A percentile compares a stretch with the other conserved stretches of the same genome.
phyloP scores from a whole-genome alignment of 2,329 filamentous ascomycete genomes.

The Lachnellula cervina region DNA sequence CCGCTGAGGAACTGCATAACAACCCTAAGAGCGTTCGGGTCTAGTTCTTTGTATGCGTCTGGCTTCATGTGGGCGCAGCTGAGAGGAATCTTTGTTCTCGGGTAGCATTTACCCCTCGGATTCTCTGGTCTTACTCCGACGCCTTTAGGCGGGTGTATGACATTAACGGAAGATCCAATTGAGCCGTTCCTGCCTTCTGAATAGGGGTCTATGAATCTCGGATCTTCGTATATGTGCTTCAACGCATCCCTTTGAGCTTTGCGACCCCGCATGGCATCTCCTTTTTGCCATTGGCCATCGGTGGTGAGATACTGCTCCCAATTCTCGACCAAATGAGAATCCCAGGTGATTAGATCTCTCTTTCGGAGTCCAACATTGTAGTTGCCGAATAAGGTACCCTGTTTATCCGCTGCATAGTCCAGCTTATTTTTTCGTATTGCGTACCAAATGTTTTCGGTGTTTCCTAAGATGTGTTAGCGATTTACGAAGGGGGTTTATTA shows the following conservation, averaged over 20 bases:
- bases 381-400: not conserved
- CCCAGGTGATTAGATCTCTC: not conserved
- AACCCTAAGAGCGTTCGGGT: not conserved
- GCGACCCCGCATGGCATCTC: not conserved
- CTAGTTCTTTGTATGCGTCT: not conserved
- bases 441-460: not conserved
- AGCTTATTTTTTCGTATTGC: not conserved
- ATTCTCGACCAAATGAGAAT: not conserved
- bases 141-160: not conserved
- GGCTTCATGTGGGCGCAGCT: not conserved
- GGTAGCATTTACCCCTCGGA: not conserved
- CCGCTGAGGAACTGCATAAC: not conserved
- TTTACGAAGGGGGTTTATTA: no score
- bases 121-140: not conserved
- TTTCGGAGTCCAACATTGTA: not conserved
- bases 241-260: not conserved
- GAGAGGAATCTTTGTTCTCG: not conserved
- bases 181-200: not conserved
- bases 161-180: not conserved
- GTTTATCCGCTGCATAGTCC: not conserved
- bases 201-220: not conserved
- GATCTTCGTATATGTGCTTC: not conserved
- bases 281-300: not conserved
- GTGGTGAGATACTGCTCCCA: not conserved
- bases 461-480: not conserved